Evolutionary conservation across 371 early-diverging fungal genomes (phyloP), one percentile per base, ranked within the genome.

Genomic region (Rhizopus arrhizus): DNA sequence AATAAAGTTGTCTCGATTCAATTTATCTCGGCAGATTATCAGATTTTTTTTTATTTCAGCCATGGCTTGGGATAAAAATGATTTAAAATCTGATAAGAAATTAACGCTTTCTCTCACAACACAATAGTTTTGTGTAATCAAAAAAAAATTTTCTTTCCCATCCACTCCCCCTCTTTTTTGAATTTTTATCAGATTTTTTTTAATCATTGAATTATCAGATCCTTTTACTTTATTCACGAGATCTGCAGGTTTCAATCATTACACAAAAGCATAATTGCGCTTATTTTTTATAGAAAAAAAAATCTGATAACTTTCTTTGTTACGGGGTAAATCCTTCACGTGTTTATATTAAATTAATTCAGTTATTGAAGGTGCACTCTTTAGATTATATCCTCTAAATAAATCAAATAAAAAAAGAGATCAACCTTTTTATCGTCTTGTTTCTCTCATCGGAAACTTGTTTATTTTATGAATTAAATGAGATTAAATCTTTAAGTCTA

Each of bases 161-260:
- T 22, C 22, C 22, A 22, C 22, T 22, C 22, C 22, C 40, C 40
- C 40, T 11, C 40, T 38, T 22, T 22, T 40, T 40, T 16, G 3
- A 48, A 29, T 10, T 28, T 48, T 48, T 48, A 48, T 48, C 48
- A 48, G 48, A 48, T 48, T 48, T 48, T 48, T 48, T 48, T 7
- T 43, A 15, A 13, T 13, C 15, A 29, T 7, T 28, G 12, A 48
- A 48, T 48, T 48, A 48, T 48, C 48, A 48, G 48, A 48, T 48
- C 29, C 12, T 48, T 48, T 10, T 10, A 12, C 8, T 48, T 12
- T 29, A 8, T 48, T 29, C 48, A 12, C 15, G 8, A n/a, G 43
- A 43, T 43, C 22, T 22, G 22, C 22, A 22, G 22, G 2, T 22
- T 22, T 22, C 22, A 43, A 13, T 9, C 43, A 48, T 48, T 28